Conservation (phyloP, 441 rosid genomes). For the Pelargonium exstipulatum region DNA sequence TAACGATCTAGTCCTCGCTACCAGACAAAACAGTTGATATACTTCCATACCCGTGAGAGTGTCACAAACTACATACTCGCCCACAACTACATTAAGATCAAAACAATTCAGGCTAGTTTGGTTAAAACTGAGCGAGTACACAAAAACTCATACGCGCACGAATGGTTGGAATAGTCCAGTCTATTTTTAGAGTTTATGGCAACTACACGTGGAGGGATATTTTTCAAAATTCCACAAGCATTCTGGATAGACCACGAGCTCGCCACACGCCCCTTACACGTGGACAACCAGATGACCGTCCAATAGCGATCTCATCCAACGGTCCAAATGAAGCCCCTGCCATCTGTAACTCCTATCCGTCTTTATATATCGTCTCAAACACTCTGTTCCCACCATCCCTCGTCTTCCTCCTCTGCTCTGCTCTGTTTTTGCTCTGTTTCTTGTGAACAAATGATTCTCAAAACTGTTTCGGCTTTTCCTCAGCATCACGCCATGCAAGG, state of each 20-base stretch:
- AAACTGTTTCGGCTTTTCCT: no score
- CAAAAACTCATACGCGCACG: no score
- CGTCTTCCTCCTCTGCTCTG: background rate
- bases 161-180: no score
- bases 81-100: no score
- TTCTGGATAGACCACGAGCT: slow-evolving; percentile 45
- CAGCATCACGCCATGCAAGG: no score
- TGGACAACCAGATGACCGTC: slow-evolving; percentile 24
- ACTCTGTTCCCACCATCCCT: no score
- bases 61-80: background rate
- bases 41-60: slow-evolving; percentile 11
- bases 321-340: slow-evolving; percentile 28
- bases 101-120: no score
- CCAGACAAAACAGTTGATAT: no score
- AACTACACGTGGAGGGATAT: slow-evolving; percentile 28
- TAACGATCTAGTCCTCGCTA: no score
- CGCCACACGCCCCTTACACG: slow-evolving; percentile 59
- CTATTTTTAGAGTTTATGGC: background rate
- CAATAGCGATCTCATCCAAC: slow-evolving; percentile 34
- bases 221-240: slow-evolving; percentile 19
- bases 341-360: slow-evolving; percentile 26
- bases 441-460: no score
- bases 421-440: no score
- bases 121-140: no score
- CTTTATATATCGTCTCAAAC: slow-evolving; percentile 13